A percentile compares a stretch with the other conserved stretches of the same genome.
phyloP scores from a whole-genome alignment of 495 filamentous ascomycete species.

The Tuber borchii region DNA sequence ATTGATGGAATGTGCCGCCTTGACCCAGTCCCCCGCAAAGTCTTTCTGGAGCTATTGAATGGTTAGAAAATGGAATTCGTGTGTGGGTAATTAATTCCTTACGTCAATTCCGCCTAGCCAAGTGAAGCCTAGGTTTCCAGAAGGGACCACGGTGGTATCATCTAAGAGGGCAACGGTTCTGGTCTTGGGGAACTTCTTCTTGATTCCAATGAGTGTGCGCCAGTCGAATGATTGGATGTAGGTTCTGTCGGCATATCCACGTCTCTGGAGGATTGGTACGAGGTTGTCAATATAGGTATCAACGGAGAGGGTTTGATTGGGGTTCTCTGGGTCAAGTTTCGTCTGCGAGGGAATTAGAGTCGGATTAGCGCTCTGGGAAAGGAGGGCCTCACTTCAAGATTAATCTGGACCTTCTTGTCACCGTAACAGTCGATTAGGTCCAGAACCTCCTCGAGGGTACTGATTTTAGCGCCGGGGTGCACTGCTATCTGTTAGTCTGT shows the following conservation, averaged over 20 bases:
- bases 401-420: constrained; percentile 38
- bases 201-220: constrained; percentile 41
- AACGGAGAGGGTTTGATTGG: constrained; percentile 39
- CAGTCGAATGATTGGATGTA: constrained; percentile 43
- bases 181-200: constrained; percentile 39
- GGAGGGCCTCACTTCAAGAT: constrained; percentile 34
- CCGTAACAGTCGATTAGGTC: constrained; percentile 42
- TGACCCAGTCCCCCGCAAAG: constrained; percentile 39
- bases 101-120: constrained; percentile 42
- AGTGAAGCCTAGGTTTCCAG: constrained; percentile 30
- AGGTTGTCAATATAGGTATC: constrained; percentile 39
- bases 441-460: constrained; percentile 42
- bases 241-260: constrained; percentile 32
- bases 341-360: constrained; percentile 21
- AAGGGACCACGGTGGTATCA: constrained; percentile 21
- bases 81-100: background rate
- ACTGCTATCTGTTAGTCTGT: constrained; percentile 21
- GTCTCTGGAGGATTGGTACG: constrained; percentile 36
- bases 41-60: constrained; percentile 20
- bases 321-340: constrained; percentile 38
- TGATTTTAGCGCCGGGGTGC: constrained; percentile 39
- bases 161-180: constrained; percentile 41
- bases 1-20: constrained; percentile 40
- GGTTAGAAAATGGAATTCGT: background rate
- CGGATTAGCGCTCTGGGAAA: background rate